These are phyloP conservation scores for Brachypodium distachyon DNA, from an alignment of 202 grass and related monocot species.

Conservation along the genomic window DNA sequence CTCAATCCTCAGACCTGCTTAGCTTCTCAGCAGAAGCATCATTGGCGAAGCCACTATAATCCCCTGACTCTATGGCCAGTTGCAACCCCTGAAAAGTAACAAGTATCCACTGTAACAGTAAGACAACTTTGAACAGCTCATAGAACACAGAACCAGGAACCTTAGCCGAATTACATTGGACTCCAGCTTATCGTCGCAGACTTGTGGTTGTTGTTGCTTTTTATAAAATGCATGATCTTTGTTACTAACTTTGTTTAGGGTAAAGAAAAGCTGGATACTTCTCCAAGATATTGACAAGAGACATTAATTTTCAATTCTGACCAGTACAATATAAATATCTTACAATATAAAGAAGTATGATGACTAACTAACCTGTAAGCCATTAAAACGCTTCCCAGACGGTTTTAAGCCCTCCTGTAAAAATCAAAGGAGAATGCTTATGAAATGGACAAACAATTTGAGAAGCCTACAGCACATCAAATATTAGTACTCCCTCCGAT, in stretches of 20 bases:
- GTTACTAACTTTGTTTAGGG: not conserved
- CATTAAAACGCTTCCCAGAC: constrained; percentile 42
- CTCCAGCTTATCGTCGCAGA: not conserved
- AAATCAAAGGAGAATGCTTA: constrained; percentile 4
- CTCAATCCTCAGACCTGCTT: constrained; percentile 38
- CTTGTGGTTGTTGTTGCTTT: not conserved
- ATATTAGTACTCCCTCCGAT: too few species aligned
- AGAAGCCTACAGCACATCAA: not conserved
- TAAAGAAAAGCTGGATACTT: not conserved
- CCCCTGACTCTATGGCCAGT: constrained; percentile 63
- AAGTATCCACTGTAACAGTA: constrained; percentile 4
- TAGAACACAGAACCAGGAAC: not conserved
- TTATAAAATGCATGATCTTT: not conserved
- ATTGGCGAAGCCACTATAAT: constrained; percentile 36
- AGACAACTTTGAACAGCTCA: not conserved
- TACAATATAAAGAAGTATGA: too few species aligned
- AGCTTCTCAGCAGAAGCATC: constrained; percentile 44
- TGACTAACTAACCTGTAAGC: constrained; percentile 74
- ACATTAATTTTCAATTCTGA: not conserved
- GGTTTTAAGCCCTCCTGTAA: constrained; percentile 67
- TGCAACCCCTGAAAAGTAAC: constrained; percentile 55
- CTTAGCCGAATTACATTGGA: not conserved
- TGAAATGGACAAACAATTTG: not conserved
- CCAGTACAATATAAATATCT: not conserved
- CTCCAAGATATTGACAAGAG: not conserved